Conservation (phyloP, 345 rosid species). For the Psidium guajava region DNA sequence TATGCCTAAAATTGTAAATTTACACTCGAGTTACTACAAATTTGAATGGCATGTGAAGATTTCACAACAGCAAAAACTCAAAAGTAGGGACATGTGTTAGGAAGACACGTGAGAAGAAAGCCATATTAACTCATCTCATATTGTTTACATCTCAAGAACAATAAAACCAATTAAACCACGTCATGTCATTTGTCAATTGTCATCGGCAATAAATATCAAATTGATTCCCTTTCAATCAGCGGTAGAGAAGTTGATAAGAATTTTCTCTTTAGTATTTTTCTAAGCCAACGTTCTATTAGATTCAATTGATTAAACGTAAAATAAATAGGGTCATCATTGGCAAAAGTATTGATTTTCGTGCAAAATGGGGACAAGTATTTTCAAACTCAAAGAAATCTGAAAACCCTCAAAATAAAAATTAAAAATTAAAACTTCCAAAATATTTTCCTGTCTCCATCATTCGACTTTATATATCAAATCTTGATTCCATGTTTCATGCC, state of each 20-base stretch:
- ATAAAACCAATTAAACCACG: not conserved
- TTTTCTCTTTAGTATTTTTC: not conserved
- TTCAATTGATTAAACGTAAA: not conserved
- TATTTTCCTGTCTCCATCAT: not conserved
- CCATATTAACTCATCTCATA: not conserved
- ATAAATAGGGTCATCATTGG: not conserved
- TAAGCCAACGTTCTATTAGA: not conserved
- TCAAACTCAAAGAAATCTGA: not conserved
- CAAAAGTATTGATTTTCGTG: not conserved
- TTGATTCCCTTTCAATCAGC: not conserved
- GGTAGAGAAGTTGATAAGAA: not conserved
- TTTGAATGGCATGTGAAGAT: not conserved
- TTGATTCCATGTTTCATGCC: not conserved
- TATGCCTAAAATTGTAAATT: not conserved
- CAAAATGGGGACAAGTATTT: not conserved
- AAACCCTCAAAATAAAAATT: not conserved
- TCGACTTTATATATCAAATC: not conserved
- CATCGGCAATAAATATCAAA: not conserved
- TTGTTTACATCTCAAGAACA: not conserved
- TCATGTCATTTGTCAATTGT: not conserved
- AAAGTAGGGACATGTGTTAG: not conserved
- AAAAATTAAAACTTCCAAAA: not conserved
- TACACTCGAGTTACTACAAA: not conserved
- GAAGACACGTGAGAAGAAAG: not conserved
- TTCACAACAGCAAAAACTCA: not conserved